Conservation (phyloP, 164 flowering plant species). For the Vitis labrusca region DNA sequence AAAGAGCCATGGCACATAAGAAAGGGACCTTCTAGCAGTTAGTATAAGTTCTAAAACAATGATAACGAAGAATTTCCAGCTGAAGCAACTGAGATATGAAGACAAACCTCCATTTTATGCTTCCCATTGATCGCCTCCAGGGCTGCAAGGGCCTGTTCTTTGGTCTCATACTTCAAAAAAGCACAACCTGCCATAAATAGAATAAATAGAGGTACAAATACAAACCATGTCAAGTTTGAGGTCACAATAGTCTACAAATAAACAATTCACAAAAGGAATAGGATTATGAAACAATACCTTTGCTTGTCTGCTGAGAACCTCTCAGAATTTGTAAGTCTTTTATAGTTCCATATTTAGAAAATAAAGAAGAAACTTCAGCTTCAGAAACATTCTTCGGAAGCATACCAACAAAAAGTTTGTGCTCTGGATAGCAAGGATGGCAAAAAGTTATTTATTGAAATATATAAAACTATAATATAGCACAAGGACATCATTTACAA, state of each 20-base stretch:
- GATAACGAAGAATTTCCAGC: not conserved
- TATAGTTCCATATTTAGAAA: slow-evolving; percentile 80
- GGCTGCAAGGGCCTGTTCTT: slow-evolving; percentile 92
- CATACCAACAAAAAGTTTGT: slow-evolving; percentile 98
- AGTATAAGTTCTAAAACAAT: not conserved
- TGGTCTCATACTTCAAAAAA: slow-evolving; percentile 94
- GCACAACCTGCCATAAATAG: slow-evolving; percentile 72
- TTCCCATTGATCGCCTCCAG: slow-evolving; percentile 88
- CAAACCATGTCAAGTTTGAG: not conserved
- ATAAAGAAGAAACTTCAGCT: slow-evolving; percentile 71
- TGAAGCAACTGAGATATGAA: not conserved
- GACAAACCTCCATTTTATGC: slow-evolving; percentile 92
- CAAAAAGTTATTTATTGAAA: not conserved
- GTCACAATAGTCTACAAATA: not conserved
- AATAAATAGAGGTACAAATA: not conserved
- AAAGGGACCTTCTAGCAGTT: no score
- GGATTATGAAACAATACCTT: slow-evolving; percentile 50
- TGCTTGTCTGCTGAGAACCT: slow-evolving; percentile 96
- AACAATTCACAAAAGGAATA: not conserved
- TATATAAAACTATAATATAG: not conserved
- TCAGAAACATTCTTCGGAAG: slow-evolving; percentile 95
- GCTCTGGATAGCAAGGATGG: slow-evolving; percentile 48
- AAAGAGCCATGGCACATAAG: no score
- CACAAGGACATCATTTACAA: not conserved
- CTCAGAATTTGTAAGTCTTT: slow-evolving; percentile 89